Conservation (phyloP, 345 rosid genomes). For the Eucalyptus erythrocorys region DNA sequence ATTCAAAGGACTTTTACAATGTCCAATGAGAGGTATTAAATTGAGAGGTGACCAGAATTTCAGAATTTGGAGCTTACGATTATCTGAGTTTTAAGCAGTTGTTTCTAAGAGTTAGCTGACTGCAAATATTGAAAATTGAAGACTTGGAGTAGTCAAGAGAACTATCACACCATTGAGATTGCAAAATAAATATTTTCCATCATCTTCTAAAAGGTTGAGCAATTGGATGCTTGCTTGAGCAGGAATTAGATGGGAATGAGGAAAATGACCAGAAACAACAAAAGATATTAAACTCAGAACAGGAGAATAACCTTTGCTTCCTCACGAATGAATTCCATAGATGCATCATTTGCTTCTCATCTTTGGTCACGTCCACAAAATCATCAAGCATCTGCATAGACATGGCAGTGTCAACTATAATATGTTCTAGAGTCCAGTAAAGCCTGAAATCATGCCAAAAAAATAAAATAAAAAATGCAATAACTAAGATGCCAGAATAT, state of each 20-base stretch:
- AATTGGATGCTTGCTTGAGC: background rate
- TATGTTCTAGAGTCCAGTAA: background rate
- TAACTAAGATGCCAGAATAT: background rate
- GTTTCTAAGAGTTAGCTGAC: background rate
- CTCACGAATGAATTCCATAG: conserved; percentile 97
- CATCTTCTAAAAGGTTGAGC: background rate
- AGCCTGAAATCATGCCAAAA: background rate
- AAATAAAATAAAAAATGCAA: background rate
- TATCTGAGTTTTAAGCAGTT: background rate
- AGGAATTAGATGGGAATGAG: background rate
- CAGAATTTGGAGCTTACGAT: background rate
- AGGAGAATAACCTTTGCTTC: conserved; percentile 66
- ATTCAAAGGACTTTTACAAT: background rate
- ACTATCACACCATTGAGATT: background rate
- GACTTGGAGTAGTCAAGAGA: background rate
- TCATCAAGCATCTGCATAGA: conserved; percentile 91
- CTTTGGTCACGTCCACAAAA: conserved; percentile 93
- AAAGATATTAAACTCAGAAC: background rate
- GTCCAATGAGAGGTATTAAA: background rate
- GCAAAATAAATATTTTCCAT: background rate
- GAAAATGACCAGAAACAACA: background rate
- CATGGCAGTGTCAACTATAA: background rate
- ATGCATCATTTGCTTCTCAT: conserved; percentile 97
- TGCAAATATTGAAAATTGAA: background rate
- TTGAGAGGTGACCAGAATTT: background rate